Conservation (phyloP, 305 asterid species). For the Ilex paraguariensis region DNA sequence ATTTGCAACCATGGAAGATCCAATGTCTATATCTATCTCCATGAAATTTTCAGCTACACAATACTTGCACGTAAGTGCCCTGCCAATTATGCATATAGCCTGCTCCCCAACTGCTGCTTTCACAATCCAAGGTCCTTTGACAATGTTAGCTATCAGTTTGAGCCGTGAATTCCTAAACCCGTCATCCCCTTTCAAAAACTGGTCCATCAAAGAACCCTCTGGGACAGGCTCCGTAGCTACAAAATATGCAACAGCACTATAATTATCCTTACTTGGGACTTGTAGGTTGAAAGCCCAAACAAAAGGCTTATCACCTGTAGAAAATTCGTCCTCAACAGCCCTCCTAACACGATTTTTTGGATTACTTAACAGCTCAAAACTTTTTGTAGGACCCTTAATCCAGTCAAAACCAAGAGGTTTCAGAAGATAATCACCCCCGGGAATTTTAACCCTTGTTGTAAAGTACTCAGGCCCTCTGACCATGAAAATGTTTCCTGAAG, state of each 20-base stretch:
- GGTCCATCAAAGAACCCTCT: constrained; percentile 49
- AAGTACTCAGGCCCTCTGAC: constrained; percentile 81
- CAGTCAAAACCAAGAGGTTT: constrained; percentile 88
- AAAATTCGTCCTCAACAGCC: constrained; percentile 44
- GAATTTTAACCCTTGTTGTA: constrained; percentile 51
- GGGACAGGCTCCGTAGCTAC: constrained; percentile 31
- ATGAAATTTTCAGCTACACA: constrained; percentile 47
- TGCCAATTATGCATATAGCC: constrained; percentile 68
- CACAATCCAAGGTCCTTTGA: constrained; percentile 85
- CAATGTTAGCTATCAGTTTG: constrained; percentile 71
- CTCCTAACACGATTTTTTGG: constrained; percentile 58
- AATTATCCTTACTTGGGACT: constrained; percentile 77
- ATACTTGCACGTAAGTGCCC: constrained; percentile 56
- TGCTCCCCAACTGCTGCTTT: constrained; percentile 87
- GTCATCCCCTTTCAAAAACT: constrained; percentile 61
- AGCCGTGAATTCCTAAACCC: constrained; percentile 50
- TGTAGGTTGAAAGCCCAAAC: constrained; percentile 88
- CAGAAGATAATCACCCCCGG: constrained; percentile 69
- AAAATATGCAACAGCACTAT: constrained; percentile 69
- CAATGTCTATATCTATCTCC: constrained; percentile 83
- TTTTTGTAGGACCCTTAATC: constrained; percentile 69
- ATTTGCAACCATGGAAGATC: constrained; percentile 80
- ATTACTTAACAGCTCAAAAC: constrained; percentile 47
- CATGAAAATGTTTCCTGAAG: constrained; percentile 61
- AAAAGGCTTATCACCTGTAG: constrained; percentile 46